These are phyloP conservation scores for Clitopilus passeckerianus DNA, from an alignment of 768 basidiomycete genomes.

Conservation along the genomic window DNA sequence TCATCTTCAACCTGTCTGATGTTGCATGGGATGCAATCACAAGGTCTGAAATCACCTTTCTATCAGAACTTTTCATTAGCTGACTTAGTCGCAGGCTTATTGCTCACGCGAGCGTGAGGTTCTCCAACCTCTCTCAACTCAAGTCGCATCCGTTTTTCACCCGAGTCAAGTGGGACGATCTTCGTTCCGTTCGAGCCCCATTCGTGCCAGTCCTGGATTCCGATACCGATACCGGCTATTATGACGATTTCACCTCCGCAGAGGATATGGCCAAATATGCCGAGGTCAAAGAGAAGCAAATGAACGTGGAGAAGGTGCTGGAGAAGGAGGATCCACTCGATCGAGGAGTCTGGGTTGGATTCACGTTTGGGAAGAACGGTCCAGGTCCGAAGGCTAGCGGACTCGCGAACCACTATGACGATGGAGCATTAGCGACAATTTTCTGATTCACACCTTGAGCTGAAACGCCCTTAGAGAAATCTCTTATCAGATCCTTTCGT, in stretches of 20 bases:
- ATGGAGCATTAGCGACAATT: slow-evolving; percentile 54
- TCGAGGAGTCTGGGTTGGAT: slow-evolving; percentile 87
- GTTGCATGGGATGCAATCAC: slow-evolving; percentile 93
- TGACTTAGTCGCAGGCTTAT: slow-evolving; percentile 55
- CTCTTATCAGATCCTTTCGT: neutral
- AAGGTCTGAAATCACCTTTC: slow-evolving; percentile 38
- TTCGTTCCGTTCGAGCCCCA: slow-evolving; percentile 75
- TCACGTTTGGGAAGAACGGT: slow-evolving; percentile 88
- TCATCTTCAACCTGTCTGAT: slow-evolving; percentile 94
- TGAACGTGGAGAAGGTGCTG: slow-evolving; percentile 85
- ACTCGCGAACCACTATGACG: slow-evolving; percentile 29
- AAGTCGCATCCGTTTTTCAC: slow-evolving; percentile 81
- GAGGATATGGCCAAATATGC: slow-evolving; percentile 99
- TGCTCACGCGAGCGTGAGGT: slow-evolving; percentile 78
- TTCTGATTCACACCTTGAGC: slow-evolving; percentile 45
- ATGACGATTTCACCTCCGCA: slow-evolving; percentile 81
- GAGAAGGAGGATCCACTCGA: slow-evolving; percentile 76
- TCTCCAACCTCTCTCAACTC: slow-evolving; percentile 69
- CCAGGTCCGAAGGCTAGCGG: slow-evolving; percentile 44
- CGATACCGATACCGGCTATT: slow-evolving; percentile 93
- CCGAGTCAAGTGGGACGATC: slow-evolving; percentile 67
- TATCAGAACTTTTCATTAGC: neutral
- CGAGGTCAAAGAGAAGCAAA: slow-evolving; percentile 96
- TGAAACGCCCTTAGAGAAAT: too few relatives aligned
- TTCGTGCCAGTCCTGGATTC: slow-evolving; percentile 94